These are phyloP conservation scores for Xanthoceras sorbifolium DNA, from an alignment of 345 rosid species.

Conservation along the genomic window DNA sequence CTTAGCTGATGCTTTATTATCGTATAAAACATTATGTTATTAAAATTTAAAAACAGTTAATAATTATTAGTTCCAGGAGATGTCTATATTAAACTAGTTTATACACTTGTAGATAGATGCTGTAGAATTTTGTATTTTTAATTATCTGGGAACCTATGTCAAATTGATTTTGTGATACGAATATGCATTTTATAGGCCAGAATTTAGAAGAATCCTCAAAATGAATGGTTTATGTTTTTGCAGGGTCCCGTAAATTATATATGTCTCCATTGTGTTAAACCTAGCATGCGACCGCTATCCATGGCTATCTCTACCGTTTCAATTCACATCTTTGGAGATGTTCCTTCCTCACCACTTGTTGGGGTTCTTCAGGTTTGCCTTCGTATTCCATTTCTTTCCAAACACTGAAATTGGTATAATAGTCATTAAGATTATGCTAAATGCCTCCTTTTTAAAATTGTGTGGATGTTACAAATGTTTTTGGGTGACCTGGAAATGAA, in stretches of 20 bases:
- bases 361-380: slow-evolving; percentile 58
- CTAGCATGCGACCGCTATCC: slow-evolving; percentile 56
- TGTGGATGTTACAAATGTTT: too few relatives aligned
- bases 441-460: too few relatives aligned
- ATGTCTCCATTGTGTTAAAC: slow-evolving; percentile 59
- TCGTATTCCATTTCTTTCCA: neutral
- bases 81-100: neutral
- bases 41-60: too few relatives aligned
- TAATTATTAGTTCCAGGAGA: neutral
- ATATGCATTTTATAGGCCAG: neutral
- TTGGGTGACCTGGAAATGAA: too few relatives aligned
- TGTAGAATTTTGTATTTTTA: too few relatives aligned
- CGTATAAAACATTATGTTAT: too few relatives aligned
- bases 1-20: too few relatives aligned
- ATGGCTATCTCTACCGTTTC: slow-evolving; percentile 66
- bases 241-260: slow-evolving; percentile 67
- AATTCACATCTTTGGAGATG: slow-evolving; percentile 64
- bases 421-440: neutral
- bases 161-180: neutral
- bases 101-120: neutral
- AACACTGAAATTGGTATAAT: neutral
- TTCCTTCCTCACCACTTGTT: slow-evolving; percentile 67
- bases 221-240: neutral
- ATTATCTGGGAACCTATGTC: too few relatives aligned
- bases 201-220: neutral